A percentile compares a stretch with the other conserved stretches of the same genome.
Evolutionary conservation across 495 filamentous ascomycete species (phyloP).

Genomic region (Umbilicaria muhlenbergii): DNA sequence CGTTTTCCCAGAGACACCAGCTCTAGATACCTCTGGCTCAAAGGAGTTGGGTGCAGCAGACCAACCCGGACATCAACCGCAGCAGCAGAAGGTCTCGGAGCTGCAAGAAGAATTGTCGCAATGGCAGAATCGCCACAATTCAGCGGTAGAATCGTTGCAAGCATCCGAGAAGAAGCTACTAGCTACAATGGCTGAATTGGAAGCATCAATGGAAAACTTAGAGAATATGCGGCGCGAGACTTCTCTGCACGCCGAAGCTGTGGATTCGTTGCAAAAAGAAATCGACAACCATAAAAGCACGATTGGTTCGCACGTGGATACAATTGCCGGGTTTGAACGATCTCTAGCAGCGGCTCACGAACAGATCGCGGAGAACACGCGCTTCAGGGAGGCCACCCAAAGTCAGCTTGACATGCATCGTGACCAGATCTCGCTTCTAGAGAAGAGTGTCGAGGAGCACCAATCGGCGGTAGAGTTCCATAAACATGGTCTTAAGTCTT

Average conservation of each 20-base stretch:
- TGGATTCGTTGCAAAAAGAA: constrained; percentile 52
- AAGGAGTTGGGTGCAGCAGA: constrained; percentile 8
- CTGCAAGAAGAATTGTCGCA: constrained; percentile 61
- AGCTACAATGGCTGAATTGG: constrained; percentile 54
- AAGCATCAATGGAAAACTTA: constrained; percentile 32
- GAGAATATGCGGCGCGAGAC: constrained; percentile 33
- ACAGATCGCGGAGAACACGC: constrained; percentile 29
- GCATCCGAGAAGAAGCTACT: constrained; percentile 57
- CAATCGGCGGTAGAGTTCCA: constrained; percentile 37
- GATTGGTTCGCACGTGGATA: constrained; percentile 43
- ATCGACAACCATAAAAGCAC: constrained; percentile 66
- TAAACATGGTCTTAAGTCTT: constrained; percentile 33
- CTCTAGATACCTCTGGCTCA: constrained; percentile 3
- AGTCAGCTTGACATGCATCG: constrained; percentile 25
- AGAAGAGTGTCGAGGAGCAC: constrained; percentile 32
- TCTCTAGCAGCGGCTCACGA: constrained; percentile 42
- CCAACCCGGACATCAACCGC: constrained; percentile 24
- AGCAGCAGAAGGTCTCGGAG: constrained; percentile 47
- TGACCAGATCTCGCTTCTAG: constrained; percentile 24
- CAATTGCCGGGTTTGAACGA: constrained; percentile 50
- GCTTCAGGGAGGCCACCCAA: constrained; percentile 19
- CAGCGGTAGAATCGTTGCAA: constrained; percentile 55
- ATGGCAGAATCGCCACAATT: constrained; percentile 63
- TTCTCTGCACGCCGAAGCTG: constrained; percentile 9
- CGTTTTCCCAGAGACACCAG: constrained; percentile 18